Evolutionary conservation across 805 yeast genomes (phyloP), one percentile per base, ranked within the genome.

Genomic region (Candida yuanshanica): DNA sequence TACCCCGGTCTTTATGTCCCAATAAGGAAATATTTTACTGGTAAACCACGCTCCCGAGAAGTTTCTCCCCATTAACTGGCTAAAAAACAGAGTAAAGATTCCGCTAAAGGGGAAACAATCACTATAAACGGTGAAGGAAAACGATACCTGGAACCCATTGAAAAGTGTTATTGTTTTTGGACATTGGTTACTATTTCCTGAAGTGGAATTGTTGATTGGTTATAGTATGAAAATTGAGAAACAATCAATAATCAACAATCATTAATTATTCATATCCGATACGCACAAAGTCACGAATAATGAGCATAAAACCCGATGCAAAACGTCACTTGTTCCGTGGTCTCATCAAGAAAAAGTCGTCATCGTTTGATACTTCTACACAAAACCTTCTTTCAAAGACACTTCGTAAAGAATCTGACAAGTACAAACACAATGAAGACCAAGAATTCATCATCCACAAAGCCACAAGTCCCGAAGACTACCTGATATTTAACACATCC

Each of bases 381-480:
- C 42, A 53, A 7, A 53, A 53, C 22, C 37, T 56, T 11, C 48
- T 56, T 14, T 49, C 61, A 9, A 38, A 53, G 14, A 55, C 61
- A 1, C 47, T 56, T 11, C 42, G 55, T 22, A 56, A 55, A 29
- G 56, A 56, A 18, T 46, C 57, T 0, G 59, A 52, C 37, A 56
- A 49, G 44, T 50, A 49, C 31, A 49, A 27, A 47, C 39, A 29
- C 29, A 29, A 6, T 17, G 24, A 5, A 33, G 46, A 43, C 17
- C 44, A 41, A 22, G 48, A 44, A 35, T 55, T 56, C 31, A 47
- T 56, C 14, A 56, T 56, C 5, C 61, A 56, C 37, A 56, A 56
- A 37, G 43, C 59, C 4, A 47, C 55, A 3, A 46, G 49, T 7
- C 55, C 59, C 4, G 56, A 53, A 13, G 55, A 53, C 23, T 56